These are phyloP conservation scores for Lagerstroemia speciosa DNA, from an alignment of 345 rosid genomes.

Conservation along the genomic window DNA sequence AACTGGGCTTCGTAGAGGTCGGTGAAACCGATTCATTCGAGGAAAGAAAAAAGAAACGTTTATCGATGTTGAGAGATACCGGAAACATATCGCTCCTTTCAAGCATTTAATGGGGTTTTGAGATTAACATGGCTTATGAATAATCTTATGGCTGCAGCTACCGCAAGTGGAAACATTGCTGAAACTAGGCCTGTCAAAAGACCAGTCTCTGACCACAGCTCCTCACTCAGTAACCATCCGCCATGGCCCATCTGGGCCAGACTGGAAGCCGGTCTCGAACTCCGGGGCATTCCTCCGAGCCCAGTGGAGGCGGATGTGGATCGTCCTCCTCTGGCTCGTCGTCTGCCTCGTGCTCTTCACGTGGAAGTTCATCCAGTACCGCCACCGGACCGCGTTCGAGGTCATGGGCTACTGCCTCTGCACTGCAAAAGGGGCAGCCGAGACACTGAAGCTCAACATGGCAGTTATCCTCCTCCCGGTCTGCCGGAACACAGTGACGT, in stretches of 20 bases:
- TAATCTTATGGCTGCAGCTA: conserved; percentile 13
- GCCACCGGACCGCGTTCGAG: conserved; percentile 32
- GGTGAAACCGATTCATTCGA: not conserved
- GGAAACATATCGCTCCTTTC: no score
- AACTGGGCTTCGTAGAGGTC: conserved; percentile 38
- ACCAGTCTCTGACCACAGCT: not conserved
- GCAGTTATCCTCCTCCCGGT: conserved; percentile 47
- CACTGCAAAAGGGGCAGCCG: conserved; percentile 58
- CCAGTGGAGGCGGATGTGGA: conserved; percentile 43
- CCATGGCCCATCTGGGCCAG: not conserved
- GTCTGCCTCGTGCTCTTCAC: conserved; percentile 29
- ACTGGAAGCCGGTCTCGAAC: conserved; percentile 13
- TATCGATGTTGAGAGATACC: no score
- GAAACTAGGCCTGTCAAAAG: conserved; percentile 19
- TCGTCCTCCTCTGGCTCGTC: conserved; percentile 29
- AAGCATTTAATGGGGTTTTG: no score
- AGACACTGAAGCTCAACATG: conserved; percentile 53
- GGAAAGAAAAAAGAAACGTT: no score
- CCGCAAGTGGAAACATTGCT: conserved; percentile 27
- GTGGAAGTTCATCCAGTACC: conserved; percentile 50
- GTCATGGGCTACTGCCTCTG: conserved; percentile 57
- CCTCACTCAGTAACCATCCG: not conserved
- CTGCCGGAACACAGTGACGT: conserved; percentile 38
- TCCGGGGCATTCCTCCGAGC: conserved; percentile 29
- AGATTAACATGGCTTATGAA: no score